phyloP scores from a whole-genome alignment of 257 asterid genomes.

The Solanum peruvianum region DNA sequence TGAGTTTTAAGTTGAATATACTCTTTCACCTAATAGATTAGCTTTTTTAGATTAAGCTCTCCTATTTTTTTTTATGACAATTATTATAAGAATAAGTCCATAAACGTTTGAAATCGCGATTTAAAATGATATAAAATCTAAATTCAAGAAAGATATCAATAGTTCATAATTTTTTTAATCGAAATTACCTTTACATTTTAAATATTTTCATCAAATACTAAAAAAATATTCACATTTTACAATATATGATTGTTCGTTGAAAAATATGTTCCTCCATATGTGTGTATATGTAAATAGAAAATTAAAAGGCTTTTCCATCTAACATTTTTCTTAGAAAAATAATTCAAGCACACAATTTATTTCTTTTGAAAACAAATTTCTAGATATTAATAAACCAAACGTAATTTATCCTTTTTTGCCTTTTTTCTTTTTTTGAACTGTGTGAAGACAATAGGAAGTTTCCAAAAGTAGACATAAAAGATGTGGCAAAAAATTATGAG shows the following conservation, averaged over 20 bases:
- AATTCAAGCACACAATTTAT: not conserved
- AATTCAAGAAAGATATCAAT: not conserved
- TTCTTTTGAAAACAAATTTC: not conserved
- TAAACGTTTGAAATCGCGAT: not conserved
- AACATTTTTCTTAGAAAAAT: not conserved
- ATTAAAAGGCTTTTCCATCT: not conserved
- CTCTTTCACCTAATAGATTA: not conserved
- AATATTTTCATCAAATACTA: not conserved
- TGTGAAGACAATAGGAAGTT: not conserved
- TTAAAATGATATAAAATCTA: not conserved
- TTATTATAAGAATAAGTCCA: not conserved
- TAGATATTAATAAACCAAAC: not conserved
- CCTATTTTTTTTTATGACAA: not conserved
- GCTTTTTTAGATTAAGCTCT: not conserved
- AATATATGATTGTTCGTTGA: not conserved
- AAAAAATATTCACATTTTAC: not conserved
- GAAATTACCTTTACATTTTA: not conserved
- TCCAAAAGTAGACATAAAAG: not conserved
- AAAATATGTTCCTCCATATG: not conserved
- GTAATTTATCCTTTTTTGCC: not conserved
- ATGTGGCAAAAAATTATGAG: not conserved
- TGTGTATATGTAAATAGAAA: not conserved
- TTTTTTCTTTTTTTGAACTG: not conserved
- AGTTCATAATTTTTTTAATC: not conserved
- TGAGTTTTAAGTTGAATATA: not conserved